Base-by-base conservation (phyloP, 179 eudicot genomes). In the Pouteria campechiana region DNA sequence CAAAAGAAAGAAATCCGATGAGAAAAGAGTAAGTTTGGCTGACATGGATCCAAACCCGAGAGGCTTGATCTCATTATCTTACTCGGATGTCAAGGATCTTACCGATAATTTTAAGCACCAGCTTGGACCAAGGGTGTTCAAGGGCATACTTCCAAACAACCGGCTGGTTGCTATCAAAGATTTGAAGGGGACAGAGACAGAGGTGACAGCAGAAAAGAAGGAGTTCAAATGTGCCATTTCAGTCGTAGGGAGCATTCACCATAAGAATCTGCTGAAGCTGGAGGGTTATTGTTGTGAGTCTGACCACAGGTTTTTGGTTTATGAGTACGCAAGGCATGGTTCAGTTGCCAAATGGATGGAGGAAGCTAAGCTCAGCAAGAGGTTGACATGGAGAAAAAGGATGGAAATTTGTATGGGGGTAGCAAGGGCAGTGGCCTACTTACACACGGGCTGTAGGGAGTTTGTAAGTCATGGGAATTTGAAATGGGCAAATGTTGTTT, bases 401-500 rank as follows among this genome's bases (percentile, higher is more conserved):
- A 67, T 75, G 62, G 46, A 52, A 17, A 63, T 72, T 3, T 65
- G 72, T 37, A 47, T 69, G 25, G 41, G 59, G 7, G 64, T 75
- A 15, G 87, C 76, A 18, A 75, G 57, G 60, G 73, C 76, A 18
- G 51, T 79, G 29, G 60, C 60, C 5, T 79, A 79, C 69, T 55
- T 79, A 64, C 87, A 79, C 53, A 60, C 74, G 0, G 76, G 55
- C 38, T 79, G 87, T 45, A 54, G 87, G 39, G 79, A 79, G 58
- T 79, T 79, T 32, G 28, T 75, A 28, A 49, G 70, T 50, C 87
- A 79, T 22, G 87, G 87, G 41, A 75, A 50, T 32, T 41, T 79
- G 45, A 65, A 57, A 1, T 66, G 69, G 5, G 68, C 67, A 48
- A 75, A 65, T 30, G 74, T 79, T 30, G 44, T 69, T 28, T 55